phyloP scores from a whole-genome alignment of 768 basidiomycete species.

The Tubosaeta sp. region DNA sequence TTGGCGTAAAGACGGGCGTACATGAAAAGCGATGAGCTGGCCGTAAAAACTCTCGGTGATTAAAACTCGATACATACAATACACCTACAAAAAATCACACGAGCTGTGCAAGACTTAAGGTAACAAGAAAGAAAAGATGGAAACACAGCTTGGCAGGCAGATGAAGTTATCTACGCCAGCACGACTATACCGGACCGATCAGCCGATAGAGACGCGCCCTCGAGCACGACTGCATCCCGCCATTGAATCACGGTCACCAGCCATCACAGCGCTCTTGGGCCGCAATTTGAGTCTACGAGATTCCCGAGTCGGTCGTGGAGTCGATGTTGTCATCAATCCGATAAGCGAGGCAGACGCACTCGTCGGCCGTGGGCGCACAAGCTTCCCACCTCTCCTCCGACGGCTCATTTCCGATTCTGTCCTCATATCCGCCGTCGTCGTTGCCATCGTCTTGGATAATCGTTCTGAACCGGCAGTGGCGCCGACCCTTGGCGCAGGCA shows the following conservation, averaged over 20 bases:
- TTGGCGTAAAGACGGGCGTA: background rate
- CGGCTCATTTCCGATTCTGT: background rate
- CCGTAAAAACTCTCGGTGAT: conserved; percentile 14
- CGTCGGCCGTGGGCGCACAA: background rate
- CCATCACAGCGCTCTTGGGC: conserved; percentile 1
- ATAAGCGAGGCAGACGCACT: background rate
- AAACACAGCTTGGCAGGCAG: conserved; percentile 7
- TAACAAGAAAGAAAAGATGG: background rate
- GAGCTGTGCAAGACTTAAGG: background rate
- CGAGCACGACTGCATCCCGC: background rate
- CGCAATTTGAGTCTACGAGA: conserved; percentile 9
- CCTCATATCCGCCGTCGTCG: background rate
- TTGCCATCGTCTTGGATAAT: background rate
- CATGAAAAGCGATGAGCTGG: conserved; percentile 2
- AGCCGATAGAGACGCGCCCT: background rate
- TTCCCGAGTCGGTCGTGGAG: background rate
- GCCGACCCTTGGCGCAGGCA: conserved; percentile 9
- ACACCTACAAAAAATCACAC: background rate
- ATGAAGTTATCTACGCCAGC: conserved; percentile 1
- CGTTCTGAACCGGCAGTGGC: conserved; percentile 12
- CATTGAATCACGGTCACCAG: background rate
- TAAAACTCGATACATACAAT: conserved; percentile 10
- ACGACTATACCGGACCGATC: background rate
- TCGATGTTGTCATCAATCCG: conserved; percentile 6
- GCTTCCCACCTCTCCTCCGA: background rate